A percentile compares a stretch with the other conserved stretches of the same genome.
phyloP scores from a whole-genome alignment of 1,284 basidiomycete genomes.

The Boletus mariae region DNA sequence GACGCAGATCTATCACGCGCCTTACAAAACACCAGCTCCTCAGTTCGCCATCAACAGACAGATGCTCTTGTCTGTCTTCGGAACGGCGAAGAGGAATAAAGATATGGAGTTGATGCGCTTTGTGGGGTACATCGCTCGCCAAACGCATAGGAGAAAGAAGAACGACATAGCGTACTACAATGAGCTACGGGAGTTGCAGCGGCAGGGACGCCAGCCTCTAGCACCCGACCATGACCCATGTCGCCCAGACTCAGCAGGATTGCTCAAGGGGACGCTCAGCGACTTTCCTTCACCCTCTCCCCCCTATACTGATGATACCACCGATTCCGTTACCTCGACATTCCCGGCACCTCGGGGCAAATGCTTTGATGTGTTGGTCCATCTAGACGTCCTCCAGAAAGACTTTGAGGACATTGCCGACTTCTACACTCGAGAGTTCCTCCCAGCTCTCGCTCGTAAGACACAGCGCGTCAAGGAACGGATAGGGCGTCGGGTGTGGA shows the following conservation, averaged over 20 bases:
- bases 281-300: constrained; percentile 30
- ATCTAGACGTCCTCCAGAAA: constrained; percentile 51
- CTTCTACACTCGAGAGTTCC: constrained; percentile 40
- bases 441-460: constrained; percentile 47
- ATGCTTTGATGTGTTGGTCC: constrained; percentile 50
- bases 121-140: constrained; percentile 44
- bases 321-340: constrained; percentile 17
- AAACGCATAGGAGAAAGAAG: constrained; percentile 44
- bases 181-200: constrained; percentile 26
- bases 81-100: constrained; percentile 54
- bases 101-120: constrained; percentile 56
- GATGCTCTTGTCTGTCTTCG: constrained; percentile 54
- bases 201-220: constrained; percentile 22
- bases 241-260: constrained; percentile 1
- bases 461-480: constrained; percentile 62
- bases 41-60: constrained; percentile 50
- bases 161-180: constrained; percentile 44
- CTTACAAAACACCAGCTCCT: constrained; percentile 43
- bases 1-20: constrained; percentile 22
- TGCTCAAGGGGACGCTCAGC: neutral
- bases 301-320: constrained; percentile 36
- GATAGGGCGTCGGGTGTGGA: constrained; percentile 68
- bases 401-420: constrained; percentile 49
- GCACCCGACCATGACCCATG: constrained; percentile 25
- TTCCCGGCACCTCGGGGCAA: constrained; percentile 29